A percentile compares a stretch with the other conserved stretches of the same genome.
Evolutionary conservation across 495 filamentous ascomycete species (phyloP).

Genomic region (Aspergillus ellipticus): DNA sequence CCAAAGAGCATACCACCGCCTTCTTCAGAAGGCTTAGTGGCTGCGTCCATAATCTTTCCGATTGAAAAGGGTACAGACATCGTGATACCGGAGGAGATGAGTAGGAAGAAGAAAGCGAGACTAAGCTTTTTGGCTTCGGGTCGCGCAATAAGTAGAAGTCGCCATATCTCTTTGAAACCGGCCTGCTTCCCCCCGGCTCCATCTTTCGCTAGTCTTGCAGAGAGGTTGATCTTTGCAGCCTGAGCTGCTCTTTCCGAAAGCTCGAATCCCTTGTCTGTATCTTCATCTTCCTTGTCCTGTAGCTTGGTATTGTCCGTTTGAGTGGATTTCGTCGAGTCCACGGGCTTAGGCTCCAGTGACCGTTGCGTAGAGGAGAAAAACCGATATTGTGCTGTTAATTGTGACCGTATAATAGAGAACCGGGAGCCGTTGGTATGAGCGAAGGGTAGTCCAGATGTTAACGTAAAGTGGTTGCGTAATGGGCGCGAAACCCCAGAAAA

Average conservation of each 20-base stretch:
- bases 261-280: conserved; percentile 57
- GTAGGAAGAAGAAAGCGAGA: conserved; percentile 74
- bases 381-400: conserved; percentile 23
- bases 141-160: conserved; percentile 81
- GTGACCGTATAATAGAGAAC: conserved; percentile 16
- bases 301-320: conserved; percentile 11
- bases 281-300: conserved; percentile 38
- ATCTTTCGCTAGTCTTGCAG: conserved; percentile 80
- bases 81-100: conserved; percentile 83
- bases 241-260: conserved; percentile 75
- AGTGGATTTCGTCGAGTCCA: conserved; percentile 14
- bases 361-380: conserved; percentile 27
- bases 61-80: conserved; percentile 97
- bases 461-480: conserved; percentile 15
- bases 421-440: conserved; percentile 15
- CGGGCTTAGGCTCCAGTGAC: conserved; percentile 26
- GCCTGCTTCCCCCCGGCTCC: conserved; percentile 59
- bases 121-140: conserved; percentile 78
- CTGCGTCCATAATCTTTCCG: conserved; percentile 88
- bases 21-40: conserved; percentile 54
- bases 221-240: conserved; percentile 86
- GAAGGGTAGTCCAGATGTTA: conserved; percentile 14
- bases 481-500: conserved; percentile 25
- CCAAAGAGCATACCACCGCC: conserved; percentile 62
- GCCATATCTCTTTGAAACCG: conserved; percentile 74